A percentile compares a stretch with the other conserved stretches of the same genome.
Evolutionary conservation across 306 rosid species (phyloP).

Genomic region (Cotoneaster glaucophyllus): DNA sequence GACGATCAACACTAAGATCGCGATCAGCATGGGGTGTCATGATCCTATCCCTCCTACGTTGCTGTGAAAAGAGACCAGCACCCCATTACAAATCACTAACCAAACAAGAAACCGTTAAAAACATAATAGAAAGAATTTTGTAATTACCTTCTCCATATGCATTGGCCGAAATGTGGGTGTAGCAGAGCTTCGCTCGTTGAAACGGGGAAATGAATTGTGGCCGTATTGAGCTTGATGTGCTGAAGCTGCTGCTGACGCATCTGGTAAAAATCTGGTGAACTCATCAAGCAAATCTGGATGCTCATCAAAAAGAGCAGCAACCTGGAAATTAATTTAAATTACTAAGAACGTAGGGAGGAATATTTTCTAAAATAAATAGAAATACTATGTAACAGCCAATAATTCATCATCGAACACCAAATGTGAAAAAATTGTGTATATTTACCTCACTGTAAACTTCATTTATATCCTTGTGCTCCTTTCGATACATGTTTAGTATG

Average conservation of each 20-base stretch:
- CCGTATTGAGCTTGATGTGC: conserved; percentile 46
- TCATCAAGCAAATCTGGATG: conserved; percentile 84
- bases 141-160: conserved; percentile 50
- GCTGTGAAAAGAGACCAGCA: conserved; percentile 35
- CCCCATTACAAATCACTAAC: conserved; percentile 3
- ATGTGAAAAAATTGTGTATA: background rate
- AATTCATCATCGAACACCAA: background rate
- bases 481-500: conserved; percentile 92
- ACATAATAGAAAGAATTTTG: background rate
- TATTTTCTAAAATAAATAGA: background rate
- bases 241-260: conserved; percentile 64
- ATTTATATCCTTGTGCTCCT: conserved; percentile 86
- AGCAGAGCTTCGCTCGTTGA: conserved; percentile 57
- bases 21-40: conserved; percentile 47
- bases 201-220: conserved; percentile 55
- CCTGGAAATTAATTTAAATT: conserved; percentile 34
- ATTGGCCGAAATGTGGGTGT: conserved; percentile 54
- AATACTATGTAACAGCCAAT: background rate
- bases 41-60: conserved; percentile 69
- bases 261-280: conserved; percentile 89
- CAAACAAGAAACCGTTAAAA: background rate
- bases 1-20: conserved; percentile 66
- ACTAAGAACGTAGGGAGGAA: conserved; percentile 12
- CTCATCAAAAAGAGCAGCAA: conserved; percentile 65
- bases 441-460: conserved; percentile 90